Evolutionary conservation across 176 grass and related monocot genomes (phyloP).

Genomic region (Carex kokanica): DNA sequence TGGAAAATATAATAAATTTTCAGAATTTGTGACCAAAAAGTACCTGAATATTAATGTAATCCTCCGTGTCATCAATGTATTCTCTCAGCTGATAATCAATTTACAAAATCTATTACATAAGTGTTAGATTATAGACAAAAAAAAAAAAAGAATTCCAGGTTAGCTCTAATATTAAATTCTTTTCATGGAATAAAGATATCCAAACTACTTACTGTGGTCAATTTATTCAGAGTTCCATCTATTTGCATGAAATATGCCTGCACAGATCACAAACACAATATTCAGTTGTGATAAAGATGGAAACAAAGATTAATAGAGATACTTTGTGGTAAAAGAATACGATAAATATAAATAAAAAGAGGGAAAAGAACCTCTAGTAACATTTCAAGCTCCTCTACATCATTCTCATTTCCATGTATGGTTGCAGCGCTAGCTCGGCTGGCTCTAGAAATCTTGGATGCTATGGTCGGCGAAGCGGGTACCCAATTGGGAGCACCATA

Average conservation of each 20-base stretch:
- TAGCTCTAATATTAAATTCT: neutral
- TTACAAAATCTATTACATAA: neutral
- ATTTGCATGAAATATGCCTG: conserved; percentile 99
- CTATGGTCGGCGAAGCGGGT: conserved; percentile 82
- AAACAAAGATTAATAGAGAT: neutral
- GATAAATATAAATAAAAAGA: neutral
- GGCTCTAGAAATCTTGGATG: conserved; percentile 90
- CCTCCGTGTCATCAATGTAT: conserved; percentile 98
- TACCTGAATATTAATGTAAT: conserved; percentile 99
- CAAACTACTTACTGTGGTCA: conserved; percentile 74
- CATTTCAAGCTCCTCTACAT: conserved; percentile 99
- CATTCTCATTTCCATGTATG: conserved; percentile 97
- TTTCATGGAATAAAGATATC: neutral
- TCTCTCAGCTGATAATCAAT: conserved; percentile 77
- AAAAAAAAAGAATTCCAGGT: neutral
- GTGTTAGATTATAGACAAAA: neutral
- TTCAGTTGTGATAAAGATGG: neutral
- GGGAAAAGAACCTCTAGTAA: conserved; percentile 64
- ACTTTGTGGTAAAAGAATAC: neutral
- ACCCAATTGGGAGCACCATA: conserved; percentile 81
- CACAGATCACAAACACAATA: conserved; percentile 34
- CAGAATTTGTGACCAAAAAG: neutral
- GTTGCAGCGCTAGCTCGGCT: conserved; percentile 87
- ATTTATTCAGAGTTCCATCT: conserved; percentile 94
- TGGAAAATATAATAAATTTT: conserved; percentile 19